Conservation (phyloP, 2,329 filamentous ascomycete genomes). For the Elsinoe fawcettii region DNA sequence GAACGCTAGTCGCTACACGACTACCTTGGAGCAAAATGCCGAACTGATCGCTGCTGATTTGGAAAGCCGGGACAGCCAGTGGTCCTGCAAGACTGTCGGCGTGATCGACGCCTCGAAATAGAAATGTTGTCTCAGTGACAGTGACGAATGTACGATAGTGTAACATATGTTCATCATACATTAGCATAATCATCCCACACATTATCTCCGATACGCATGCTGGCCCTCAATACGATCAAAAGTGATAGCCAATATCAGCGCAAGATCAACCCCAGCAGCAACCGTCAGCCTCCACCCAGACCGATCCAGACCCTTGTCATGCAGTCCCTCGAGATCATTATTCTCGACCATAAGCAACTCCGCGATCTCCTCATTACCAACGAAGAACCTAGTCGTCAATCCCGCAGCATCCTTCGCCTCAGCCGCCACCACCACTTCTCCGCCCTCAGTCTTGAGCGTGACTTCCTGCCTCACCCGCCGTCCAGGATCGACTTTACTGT, state of each 20-base stretch:
- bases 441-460: not conserved
- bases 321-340: not conserved
- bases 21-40: constrained; percentile 35
- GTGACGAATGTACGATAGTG: not conserved
- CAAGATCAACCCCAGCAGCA: not conserved
- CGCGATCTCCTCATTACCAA: not conserved
- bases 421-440: not conserved
- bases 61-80: constrained; percentile 25
- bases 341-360: not conserved
- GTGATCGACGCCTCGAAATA: constrained; percentile 26
- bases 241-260: not conserved
- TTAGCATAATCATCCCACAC: not conserved
- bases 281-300: not conserved
- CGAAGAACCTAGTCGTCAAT: not conserved
- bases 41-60: constrained; percentile 38
- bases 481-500: not conserved
- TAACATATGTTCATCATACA: not conserved
- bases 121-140: not conserved
- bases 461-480: not conserved
- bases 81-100: constrained; percentile 31
- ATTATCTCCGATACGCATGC: not conserved
- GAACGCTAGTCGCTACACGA: constrained; percentile 29
- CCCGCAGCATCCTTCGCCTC: not conserved
- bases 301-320: not conserved
- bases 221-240: not conserved